phyloP scores from a whole-genome alignment of 2,329 filamentous ascomycete genomes.

The Paradendryphiella salina region DNA sequence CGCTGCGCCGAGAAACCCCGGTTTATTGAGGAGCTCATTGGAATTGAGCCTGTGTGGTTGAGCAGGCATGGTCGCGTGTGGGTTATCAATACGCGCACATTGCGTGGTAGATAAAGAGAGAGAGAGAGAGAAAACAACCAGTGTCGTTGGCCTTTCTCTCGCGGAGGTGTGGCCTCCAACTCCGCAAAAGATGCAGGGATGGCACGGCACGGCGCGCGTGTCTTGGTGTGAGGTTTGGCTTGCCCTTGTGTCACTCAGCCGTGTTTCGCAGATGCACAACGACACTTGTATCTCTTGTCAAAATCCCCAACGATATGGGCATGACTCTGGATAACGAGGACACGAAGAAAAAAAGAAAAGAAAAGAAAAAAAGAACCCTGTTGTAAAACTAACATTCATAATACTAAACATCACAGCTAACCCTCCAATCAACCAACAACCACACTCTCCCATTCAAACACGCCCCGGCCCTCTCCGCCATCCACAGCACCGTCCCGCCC shows the following conservation, averaged over 20 bases:
- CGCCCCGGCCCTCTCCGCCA: constrained; percentile 65
- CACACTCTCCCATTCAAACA: constrained; percentile 67
- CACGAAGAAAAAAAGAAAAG: too few relatives aligned
- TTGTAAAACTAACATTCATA: too few relatives aligned
- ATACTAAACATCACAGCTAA: not conserved
- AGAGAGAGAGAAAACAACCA: not conserved
- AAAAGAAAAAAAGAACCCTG: too few relatives aligned
- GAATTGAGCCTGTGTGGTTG: constrained; percentile 31
- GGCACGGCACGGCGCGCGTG: not conserved
- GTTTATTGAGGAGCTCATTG: constrained; percentile 32
- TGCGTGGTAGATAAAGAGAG: too few relatives aligned
- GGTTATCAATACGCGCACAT: constrained; percentile 20
- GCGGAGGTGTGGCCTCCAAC: constrained; percentile 27
- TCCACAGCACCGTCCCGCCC: constrained; percentile 67
- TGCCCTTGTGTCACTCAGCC: not conserved
- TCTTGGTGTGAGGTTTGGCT: not conserved
- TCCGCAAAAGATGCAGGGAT: constrained; percentile 23
- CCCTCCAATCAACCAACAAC: constrained; percentile 67
- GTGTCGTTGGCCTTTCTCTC: constrained; percentile 5
- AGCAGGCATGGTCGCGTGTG: constrained; percentile 34
- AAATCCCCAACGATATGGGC: too few relatives aligned
- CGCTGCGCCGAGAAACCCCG: constrained; percentile 53
- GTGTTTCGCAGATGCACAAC: not conserved
- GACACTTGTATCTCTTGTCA: too few relatives aligned
- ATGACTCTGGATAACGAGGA: too few relatives aligned